Conservation (phyloP, 164 flowering plant genomes). For the Buxus sempervirens region DNA sequence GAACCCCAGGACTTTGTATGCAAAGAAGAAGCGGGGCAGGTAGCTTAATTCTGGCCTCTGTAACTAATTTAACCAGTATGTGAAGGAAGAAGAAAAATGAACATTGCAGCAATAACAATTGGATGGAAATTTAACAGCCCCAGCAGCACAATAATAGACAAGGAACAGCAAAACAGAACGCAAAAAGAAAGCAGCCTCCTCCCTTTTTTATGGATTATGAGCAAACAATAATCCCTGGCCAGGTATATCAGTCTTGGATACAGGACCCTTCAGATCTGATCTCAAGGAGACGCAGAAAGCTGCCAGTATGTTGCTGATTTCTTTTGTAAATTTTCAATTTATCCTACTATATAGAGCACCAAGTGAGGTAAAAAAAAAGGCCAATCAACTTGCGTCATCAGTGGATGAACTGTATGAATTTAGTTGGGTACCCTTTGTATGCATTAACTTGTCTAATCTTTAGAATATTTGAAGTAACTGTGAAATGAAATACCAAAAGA, state of each 20-base stretch:
- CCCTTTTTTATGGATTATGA: conserved; percentile 51
- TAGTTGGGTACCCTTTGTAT: neutral
- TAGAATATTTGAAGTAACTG: neutral
- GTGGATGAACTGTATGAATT: neutral
- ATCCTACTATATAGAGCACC: neutral
- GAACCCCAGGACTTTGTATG: conserved; percentile 31
- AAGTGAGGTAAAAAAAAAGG: neutral
- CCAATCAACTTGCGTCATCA: neutral
- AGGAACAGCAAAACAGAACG: conserved; percentile 38
- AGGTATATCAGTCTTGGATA: conserved; percentile 77
- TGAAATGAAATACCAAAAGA: no score
- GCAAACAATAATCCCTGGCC: conserved; percentile 68
- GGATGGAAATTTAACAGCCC: conserved; percentile 18
- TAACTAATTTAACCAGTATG: neutral
- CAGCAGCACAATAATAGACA: conserved; percentile 34
- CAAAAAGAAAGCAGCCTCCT: conserved; percentile 26
- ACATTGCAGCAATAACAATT: neutral
- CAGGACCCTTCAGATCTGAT: conserved; percentile 56
- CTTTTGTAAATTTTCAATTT: neutral
- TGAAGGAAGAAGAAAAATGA: neutral
- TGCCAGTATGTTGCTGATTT: conserved; percentile 39
- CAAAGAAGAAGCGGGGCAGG: conserved; percentile 30
- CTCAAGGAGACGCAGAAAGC: conserved; percentile 49
- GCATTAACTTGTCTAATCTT: neutral
- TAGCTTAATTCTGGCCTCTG: conserved; percentile 14